Percentiles rank a stretch among this genome's conserved stretches.
These are phyloP conservation scores for Hericium erinaceus DNA, from an alignment of 768 basidiomycete genomes.

Conservation along the genomic window DNA sequence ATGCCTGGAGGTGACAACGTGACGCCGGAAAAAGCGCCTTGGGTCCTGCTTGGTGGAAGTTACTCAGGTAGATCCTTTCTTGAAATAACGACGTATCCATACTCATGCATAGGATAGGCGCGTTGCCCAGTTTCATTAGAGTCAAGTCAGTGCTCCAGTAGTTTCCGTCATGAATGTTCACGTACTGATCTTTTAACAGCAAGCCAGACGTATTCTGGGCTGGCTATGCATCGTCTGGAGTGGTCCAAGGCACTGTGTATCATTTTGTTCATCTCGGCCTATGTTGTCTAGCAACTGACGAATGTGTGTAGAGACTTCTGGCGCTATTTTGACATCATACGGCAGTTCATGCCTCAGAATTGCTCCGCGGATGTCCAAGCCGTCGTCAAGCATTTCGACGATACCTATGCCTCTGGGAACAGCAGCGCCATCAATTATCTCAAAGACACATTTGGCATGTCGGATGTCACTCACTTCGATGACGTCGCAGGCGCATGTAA, in stretches of 20 bases:
- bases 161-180: conserved; percentile 20
- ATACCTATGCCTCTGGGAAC: conserved; percentile 39
- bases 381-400: conserved; percentile 53
- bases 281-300: not conserved
- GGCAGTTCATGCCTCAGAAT: conserved; percentile 57
- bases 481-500: conserved; percentile 53
- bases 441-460: conserved; percentile 53
- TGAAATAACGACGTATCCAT: not conserved
- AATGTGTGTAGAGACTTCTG: conserved; percentile 40
- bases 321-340: conserved; percentile 67
- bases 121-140: conserved; percentile 27
- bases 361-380: conserved; percentile 66
- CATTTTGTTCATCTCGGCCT: not conserved
- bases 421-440: conserved; percentile 38
- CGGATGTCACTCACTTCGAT: conserved; percentile 46
- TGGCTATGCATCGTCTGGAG: conserved; percentile 57
- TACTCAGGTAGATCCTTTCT: conserved; percentile 22
- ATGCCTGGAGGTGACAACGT: conserved; percentile 57
- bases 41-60: conserved; percentile 35
- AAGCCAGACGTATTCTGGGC: conserved; percentile 52
- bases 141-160: conserved; percentile 63
- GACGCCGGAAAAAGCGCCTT: conserved; percentile 40
- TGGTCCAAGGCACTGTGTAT: conserved; percentile 51
- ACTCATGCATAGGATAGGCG: not conserved
- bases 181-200: conserved; percentile 22